A percentile compares a stretch with the other conserved stretches of the same genome.
Conservation (phyloP, 140 eudicot genomes). For the Senecio squalidus region DNA sequence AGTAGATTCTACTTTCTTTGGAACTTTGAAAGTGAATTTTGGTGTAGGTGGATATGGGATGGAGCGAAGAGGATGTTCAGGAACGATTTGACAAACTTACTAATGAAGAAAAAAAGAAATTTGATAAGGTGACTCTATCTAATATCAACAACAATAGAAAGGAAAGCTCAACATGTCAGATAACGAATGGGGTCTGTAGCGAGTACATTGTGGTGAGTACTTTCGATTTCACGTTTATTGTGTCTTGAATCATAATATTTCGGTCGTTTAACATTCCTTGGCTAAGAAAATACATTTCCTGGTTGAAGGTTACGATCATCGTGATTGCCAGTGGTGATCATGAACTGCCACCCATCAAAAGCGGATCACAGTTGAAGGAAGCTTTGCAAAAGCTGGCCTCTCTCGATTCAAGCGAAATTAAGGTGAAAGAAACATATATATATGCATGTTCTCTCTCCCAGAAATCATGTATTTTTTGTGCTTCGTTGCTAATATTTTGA, state of each 20-base stretch:
- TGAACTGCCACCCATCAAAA: background rate
- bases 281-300: background rate
- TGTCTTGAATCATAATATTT: no score
- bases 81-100: constrained; percentile 63
- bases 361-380: background rate
- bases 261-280: background rate
- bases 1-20: no score
- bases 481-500: background rate
- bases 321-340: background rate
- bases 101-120: constrained; percentile 71
- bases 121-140: constrained; percentile 75
- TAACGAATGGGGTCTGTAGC: constrained; percentile 53
- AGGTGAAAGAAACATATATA: constrained; percentile 4
- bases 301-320: constrained; percentile 8
- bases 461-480: background rate
- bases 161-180: constrained; percentile 38
- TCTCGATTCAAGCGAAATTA: constrained; percentile 1
- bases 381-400: constrained; percentile 3
- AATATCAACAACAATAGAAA: constrained; percentile 59
- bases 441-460: background rate
- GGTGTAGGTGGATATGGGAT: constrained; percentile 48
- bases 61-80: constrained; percentile 57
- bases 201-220: constrained; percentile 69
- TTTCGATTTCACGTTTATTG: no score
- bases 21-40: background rate